Conservation (phyloP, 2,329 filamentous ascomycete genomes). For the Xylaria sp. region DNA sequence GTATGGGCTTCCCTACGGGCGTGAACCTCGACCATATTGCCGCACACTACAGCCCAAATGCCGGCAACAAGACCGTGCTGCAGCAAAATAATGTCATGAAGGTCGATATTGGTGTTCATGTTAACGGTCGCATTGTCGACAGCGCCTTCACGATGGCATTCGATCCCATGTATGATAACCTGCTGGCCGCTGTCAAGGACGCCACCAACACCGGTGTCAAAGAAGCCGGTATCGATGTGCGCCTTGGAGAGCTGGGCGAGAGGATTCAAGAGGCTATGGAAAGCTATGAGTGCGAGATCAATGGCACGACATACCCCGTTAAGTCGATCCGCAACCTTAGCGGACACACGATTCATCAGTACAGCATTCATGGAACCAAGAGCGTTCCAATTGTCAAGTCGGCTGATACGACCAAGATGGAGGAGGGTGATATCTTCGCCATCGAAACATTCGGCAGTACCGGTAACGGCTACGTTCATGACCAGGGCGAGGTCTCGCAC, state of each 20-base stretch:
- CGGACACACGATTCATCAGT: slow-evolving; percentile 89
- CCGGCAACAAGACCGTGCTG: slow-evolving; percentile 81
- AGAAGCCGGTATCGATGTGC: slow-evolving; percentile 91
- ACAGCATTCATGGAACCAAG: slow-evolving; percentile 92
- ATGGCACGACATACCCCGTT: slow-evolving; percentile 79
- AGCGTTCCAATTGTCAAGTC: slow-evolving; percentile 94
- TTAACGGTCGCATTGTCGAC: slow-evolving; percentile 83
- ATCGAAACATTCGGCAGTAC: slow-evolving; percentile 97
- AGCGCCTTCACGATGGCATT: slow-evolving; percentile 83
- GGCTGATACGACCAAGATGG: slow-evolving; percentile 92
- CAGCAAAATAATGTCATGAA: slow-evolving; percentile 81
- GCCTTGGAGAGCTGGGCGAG: slow-evolving; percentile 85
- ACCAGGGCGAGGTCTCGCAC: slow-evolving; percentile 91
- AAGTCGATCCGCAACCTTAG: slow-evolving; percentile 89
- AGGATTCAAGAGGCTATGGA: slow-evolving; percentile 93
- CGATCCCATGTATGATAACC: slow-evolving; percentile 77
- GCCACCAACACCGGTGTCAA: slow-evolving; percentile 87
- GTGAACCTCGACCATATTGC: slow-evolving; percentile 86
- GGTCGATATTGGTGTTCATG: slow-evolving; percentile 83
- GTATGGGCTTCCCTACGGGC: slow-evolving; percentile 88
- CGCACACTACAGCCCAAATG: slow-evolving; percentile 88
- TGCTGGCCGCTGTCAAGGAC: slow-evolving; percentile 77
- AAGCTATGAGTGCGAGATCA: slow-evolving; percentile 87
- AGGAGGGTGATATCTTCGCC: slow-evolving; percentile 93
- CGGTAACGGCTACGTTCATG: slow-evolving; percentile 85